A percentile compares a stretch with the other conserved stretches of the same genome.
phyloP scores from a whole-genome alignment of 805 yeast species.

The Lipomyces yamadae region DNA sequence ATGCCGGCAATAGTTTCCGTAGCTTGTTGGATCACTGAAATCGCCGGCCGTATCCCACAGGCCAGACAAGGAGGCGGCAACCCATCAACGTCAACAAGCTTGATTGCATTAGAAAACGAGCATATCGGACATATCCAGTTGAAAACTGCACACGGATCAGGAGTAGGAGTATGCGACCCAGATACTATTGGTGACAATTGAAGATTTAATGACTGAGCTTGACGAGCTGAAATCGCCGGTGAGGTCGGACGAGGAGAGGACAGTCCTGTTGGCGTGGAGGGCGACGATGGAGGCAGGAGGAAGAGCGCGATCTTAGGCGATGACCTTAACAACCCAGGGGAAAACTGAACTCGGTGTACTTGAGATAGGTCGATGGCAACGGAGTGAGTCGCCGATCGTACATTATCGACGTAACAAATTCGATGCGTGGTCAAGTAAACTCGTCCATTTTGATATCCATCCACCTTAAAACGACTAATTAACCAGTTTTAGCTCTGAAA shows the following conservation, averaged over 20 bases:
- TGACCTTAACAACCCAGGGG: conserved; percentile 65
- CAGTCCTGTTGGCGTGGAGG: conserved; percentile 2
- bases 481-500: neutral
- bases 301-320: conserved; percentile 72
- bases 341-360: conserved; percentile 43
- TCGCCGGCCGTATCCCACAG: conserved; percentile 63
- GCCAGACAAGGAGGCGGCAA: conserved; percentile 57
- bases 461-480: conserved; percentile 61
- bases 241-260: conserved; percentile 15
- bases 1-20: neutral
- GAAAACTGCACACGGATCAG: conserved; percentile 24
- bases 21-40: conserved; percentile 19
- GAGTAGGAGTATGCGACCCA: conserved; percentile 12
- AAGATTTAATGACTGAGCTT: neutral
- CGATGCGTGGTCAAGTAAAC: conserved; percentile 75
- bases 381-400: conserved; percentile 50
- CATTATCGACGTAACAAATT: conserved; percentile 70
- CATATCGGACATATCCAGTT: conserved; percentile 93
- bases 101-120: conserved; percentile 62
- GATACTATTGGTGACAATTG: conserved; percentile 10
- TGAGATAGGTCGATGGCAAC: conserved; percentile 54
- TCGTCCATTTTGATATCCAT: conserved; percentile 71
- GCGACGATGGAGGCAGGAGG: neutral
- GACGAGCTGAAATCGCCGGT: neutral
- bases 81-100: conserved; percentile 42